Evolutionary conservation across 169 alveolate species (phyloP), one percentile per base, ranked within the genome.

Genomic region (Cryptosporidium parvum): DNA sequence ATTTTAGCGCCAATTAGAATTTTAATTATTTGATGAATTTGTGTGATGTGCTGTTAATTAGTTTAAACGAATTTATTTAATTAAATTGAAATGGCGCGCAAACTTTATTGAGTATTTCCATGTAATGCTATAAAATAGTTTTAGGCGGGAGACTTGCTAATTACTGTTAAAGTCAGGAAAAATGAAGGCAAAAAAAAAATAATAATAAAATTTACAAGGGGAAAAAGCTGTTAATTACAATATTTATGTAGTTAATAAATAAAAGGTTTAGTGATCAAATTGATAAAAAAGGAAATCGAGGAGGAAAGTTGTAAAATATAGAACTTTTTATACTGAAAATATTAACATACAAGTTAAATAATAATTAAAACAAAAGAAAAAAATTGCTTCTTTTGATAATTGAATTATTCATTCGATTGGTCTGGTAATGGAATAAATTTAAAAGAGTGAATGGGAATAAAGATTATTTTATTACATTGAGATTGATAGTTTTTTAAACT

Each of bases 121-220:
- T 56, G 67, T 21, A 56, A 23, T 56, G 8, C 12, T 23, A 0
- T 14, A 53, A 6, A 21, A 2, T 18, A 53, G 65, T 9, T 56
- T 56, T 56, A 56, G 31, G 67, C 67, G 67, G 67, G 67, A 56
- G 67, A 56, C 67, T 56, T 56, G 67, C 67, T 56, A 21, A 23
- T 56, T 23, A 56, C 35, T 56, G 35, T n/a, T 56, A 56, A 56
- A 56, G 67, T 56, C 67, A 26, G 8, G 37, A 26, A 56, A 26
- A 48, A 48, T 14, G 0, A 48, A 14, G 56, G 3, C 21, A 56
- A n/a, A 26, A 56, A 56, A 56, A 21, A 8, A 0, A 23, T 1
- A n/a, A 56, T 2, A 56, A 3, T 18, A 56, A 56, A 56, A 56
- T 7, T 56, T 56, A 26, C 2, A 8, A 56, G 37, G 48, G 48